These are phyloP conservation scores for Brassica napus DNA, from an alignment of 345 rosid genomes.

Conservation along the genomic window Da-Ae NC_063440.1:1462001-1462500, in stretches of 20 bases:
- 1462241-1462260: slow-evolving; percentile 5
- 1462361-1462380: slow-evolving; percentile 96
- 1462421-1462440: slow-evolving; percentile 90
- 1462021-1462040: too few species aligned
- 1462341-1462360: slow-evolving; percentile 94
- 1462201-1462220: not conserved
- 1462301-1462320: slow-evolving; percentile 93
- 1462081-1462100: too few species aligned
- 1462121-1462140: too few species aligned
- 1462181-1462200: not conserved
- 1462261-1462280: slow-evolving; percentile 69
- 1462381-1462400: slow-evolving; percentile 97
- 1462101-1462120: too few species aligned
- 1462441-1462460: slow-evolving; percentile 77
- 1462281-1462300: slow-evolving; percentile 99
- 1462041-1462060: too few species aligned
- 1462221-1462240: not conserved
- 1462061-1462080: too few species aligned
- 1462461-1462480: slow-evolving; percentile 85
- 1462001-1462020: too few species aligned
- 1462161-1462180: not conserved
- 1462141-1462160: too few species aligned
- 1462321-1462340: slow-evolving; percentile 77
- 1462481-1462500: slow-evolving; percentile 78
- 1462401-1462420: slow-evolving; percentile 96